Percentiles rank a stretch among this genome's conserved stretches.
Conservation (phyloP, 1,284 basidiomycete genomes). For the Cystobasidiaceae sp. region DNA sequence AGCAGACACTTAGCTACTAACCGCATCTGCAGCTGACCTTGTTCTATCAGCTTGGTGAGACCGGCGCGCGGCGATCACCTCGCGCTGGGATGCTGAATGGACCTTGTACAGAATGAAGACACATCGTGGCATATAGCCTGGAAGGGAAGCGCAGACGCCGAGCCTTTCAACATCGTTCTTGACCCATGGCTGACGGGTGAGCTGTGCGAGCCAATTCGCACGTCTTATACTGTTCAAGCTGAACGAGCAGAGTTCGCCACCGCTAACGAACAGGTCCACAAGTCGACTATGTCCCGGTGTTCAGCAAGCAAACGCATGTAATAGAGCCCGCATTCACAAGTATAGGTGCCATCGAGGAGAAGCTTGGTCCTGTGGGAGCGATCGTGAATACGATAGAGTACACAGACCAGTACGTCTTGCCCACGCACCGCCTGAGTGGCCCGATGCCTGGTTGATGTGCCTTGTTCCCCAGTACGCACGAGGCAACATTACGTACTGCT, state of each 20-base stretch:
- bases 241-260: neutral
- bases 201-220: neutral
- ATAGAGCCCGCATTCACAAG: conserved; percentile 5
- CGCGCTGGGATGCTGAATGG: too few species aligned
- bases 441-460: neutral
- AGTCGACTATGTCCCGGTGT: conserved; percentile 27
- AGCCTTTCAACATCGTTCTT: conserved; percentile 22
- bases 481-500: conserved; percentile 15
- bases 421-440: neutral
- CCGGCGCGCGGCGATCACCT: too few species aligned
- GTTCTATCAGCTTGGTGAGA: too few species aligned
- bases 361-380: conserved; percentile 1
- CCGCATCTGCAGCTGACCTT: too few species aligned
- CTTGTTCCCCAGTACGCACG: neutral
- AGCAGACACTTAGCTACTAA: neutral
- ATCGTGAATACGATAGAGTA: conserved; percentile 21
- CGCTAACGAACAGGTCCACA: neutral
- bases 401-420: conserved; percentile 16
- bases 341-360: conserved; percentile 3
- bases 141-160: neutral
- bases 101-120: conserved; percentile 16
- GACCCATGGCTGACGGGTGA: conserved; percentile 26
- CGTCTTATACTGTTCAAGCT: neutral
- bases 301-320: conserved; percentile 19
- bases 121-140: conserved; percentile 24